Evolutionary conservation across 345 rosid species (phyloP), one percentile per base, ranked within the genome.

Genomic region (Excoecaria agallocha): DNA sequence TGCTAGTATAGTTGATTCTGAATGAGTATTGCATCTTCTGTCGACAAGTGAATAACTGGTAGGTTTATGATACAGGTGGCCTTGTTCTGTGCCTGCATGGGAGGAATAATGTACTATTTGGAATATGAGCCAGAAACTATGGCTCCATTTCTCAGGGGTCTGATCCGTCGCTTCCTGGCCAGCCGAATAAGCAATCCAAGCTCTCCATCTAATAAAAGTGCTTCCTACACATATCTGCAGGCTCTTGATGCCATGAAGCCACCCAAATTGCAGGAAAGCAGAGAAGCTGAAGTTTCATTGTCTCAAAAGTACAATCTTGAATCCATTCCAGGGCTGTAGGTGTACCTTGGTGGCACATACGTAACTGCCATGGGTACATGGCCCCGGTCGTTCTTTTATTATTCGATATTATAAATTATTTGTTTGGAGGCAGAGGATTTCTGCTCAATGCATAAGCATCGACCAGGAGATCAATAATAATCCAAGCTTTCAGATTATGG

Each of bases 101-200:
- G 99, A 82, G 99, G 97, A 83, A 84, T 96, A 41, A 96, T 93
- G 99, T 96, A 96, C 82, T 96, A 86, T 80, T 83, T 93, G 66
- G 98, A 96, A 79, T 68, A 96, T 64, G 99, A 96, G 71, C 99
- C 99, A 0, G 91, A 91, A 73, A 96, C 99, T 15, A 86, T 96
- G 98, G 89, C 99, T 70, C 97, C 99, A 16, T 91, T 93, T 77
- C 89, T 96, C 55, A 85, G 97, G 79, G 89, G 94, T 69, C 85
- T 96, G 68, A 91, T 96, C 77, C 94, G 93, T 16, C 95, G 99
- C 69, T 93, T 96, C 86, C 89, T 96, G 55, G 89, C 98, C 43
- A 96, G 99, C 84, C 89, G 90, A 83, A 91, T 93, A 77, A 93
- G 92, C 88, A 96, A 86, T 77, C 93, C 97, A 3, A 80, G 83